A percentile compares a stretch with the other conserved stretches of the same genome.
Evolutionary conservation across 2,329 filamentous ascomycete genomes (phyloP).

Genomic region (Ramichloridium luteum): DNA sequence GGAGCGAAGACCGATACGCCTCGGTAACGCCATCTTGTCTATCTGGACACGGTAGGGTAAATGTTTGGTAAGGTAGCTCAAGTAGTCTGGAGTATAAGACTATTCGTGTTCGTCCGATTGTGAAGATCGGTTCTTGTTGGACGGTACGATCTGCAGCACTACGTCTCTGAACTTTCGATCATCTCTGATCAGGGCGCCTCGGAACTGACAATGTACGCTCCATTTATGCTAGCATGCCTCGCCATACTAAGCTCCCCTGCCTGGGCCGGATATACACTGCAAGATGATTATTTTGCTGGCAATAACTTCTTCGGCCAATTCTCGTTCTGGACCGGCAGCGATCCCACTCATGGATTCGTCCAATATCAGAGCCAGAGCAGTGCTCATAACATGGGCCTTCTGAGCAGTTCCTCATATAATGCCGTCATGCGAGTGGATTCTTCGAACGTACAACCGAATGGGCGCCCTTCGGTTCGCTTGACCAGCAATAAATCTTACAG

Average conservation of each 20-base stretch:
- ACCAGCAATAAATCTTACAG: conserved; percentile 52
- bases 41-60: no score
- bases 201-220: no score
- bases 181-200: no score
- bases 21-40: no score
- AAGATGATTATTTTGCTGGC: conserved; percentile 36
- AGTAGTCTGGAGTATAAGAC: no score
- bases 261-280: conserved; percentile 25
- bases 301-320: conserved; percentile 41
- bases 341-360: conserved; percentile 68
- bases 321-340: conserved; percentile 39
- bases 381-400: conserved; percentile 30
- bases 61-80: no score
- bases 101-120: no score
- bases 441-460: conserved; percentile 34
- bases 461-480: conserved; percentile 60
- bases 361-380: conserved; percentile 49
- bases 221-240: conserved; percentile 5
- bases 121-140: no score
- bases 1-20: no score
- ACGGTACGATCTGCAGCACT: no score
- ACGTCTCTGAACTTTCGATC: no score
- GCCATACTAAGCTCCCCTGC: conserved; percentile 16
- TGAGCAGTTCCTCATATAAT: conserved; percentile 13
- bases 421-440: conserved; percentile 26